These are phyloP conservation scores for Puccinia novopanici DNA, from an alignment of 1,284 basidiomycete genomes.

Conservation along the genomic window DNA sequence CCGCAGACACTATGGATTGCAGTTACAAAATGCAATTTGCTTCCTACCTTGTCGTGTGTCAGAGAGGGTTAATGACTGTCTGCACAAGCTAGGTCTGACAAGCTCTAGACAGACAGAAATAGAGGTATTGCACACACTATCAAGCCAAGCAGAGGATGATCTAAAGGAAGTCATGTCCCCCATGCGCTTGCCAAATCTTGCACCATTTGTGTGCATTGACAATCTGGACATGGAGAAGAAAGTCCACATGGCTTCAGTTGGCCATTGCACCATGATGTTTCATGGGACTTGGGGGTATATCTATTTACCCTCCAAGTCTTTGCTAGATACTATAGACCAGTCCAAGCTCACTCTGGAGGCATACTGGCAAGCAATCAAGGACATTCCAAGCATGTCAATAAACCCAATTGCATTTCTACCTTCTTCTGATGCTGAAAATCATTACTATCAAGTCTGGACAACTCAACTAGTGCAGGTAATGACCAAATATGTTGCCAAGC, in stretches of 20 bases:
- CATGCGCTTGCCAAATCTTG: background rate
- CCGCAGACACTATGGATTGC: background rate
- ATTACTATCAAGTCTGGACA: background rate
- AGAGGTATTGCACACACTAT: background rate
- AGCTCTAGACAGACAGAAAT: background rate
- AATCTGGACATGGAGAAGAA: too few species aligned
- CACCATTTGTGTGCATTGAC: background rate
- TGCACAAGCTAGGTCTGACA: background rate
- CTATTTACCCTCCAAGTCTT: slow-evolving; percentile 10
- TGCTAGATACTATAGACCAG: background rate
- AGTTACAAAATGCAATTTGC: background rate
- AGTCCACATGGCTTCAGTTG: background rate
- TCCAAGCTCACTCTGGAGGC: background rate
- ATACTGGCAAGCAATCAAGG: background rate
- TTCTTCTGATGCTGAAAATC: background rate
- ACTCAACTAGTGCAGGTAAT: background rate
- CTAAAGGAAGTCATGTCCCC: background rate
- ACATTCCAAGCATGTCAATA: background rate
- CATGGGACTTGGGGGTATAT: too few species aligned
- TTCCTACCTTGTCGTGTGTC: background rate
- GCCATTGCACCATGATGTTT: background rate
- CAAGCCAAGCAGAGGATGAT: background rate
- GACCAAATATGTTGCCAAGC: background rate
- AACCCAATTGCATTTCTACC: background rate
- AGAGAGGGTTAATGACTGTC: background rate